A percentile compares a stretch with the other conserved stretches of the same genome.
Evolutionary conservation across 139 green algal genomes (phyloP).

Genomic region (Mychonastes homosphaera): DNA sequence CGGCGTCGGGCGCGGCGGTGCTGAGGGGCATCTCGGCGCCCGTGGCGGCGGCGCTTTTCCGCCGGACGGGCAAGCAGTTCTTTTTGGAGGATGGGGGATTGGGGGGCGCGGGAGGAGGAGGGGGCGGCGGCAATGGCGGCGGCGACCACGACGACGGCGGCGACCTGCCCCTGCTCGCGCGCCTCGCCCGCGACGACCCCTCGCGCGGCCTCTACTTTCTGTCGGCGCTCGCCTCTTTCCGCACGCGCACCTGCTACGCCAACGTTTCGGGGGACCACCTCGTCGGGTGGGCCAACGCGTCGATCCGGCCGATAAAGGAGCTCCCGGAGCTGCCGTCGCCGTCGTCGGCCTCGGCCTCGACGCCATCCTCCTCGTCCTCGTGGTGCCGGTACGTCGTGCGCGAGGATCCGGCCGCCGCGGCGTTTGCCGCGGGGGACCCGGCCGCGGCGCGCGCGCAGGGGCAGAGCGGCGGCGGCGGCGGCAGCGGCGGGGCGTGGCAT

Average conservation of each 20-base stretch:
- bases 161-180: constrained; percentile 29
- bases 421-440: not conserved
- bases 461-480: not conserved
- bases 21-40: constrained; percentile 22
- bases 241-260: constrained; percentile 55
- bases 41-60: constrained; percentile 28
- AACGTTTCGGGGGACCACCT: constrained; percentile 63
- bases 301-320: constrained; percentile 43
- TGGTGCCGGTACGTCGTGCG: constrained; percentile 41
- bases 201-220: constrained; percentile 38
- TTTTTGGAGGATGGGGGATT: constrained; percentile 30
- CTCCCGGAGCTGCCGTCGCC: constrained; percentile 37
- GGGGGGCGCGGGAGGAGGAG: not conserved
- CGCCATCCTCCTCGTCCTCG: no score
- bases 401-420: constrained; percentile 36
- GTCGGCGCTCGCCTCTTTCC: constrained; percentile 50
- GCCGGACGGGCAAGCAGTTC: constrained; percentile 36
- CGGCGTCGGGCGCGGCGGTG: constrained; percentile 24
- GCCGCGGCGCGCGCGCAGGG: no score
- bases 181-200: constrained; percentile 40
- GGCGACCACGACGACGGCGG: not conserved
- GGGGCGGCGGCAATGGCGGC: not conserved
- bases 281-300: constrained; percentile 71
- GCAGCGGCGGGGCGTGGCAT: not conserved
- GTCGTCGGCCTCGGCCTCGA: no score